These are phyloP conservation scores for Ceratocystis lukuohia DNA, from an alignment of 2,329 filamentous ascomycete species.

Conservation along the genomic window DNA sequence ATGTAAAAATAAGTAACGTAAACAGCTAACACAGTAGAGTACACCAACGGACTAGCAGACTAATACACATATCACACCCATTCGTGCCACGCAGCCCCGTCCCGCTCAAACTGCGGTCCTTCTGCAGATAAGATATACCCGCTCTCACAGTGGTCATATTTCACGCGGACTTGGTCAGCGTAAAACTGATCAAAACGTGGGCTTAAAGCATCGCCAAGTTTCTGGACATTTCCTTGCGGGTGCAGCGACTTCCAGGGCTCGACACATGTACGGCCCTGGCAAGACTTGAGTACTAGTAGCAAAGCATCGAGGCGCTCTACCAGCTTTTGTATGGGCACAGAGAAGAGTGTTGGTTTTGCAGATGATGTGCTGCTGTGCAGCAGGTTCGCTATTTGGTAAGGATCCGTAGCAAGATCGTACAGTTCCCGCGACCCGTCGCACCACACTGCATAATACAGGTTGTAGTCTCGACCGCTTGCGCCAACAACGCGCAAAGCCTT, in stretches of 20 bases:
- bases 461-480: constrained; percentile 30
- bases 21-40: background rate
- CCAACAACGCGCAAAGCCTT: constrained; percentile 36
- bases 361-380: constrained; percentile 18
- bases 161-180: constrained; percentile 33
- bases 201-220: constrained; percentile 37
- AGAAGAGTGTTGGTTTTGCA: constrained; percentile 23
- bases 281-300: constrained; percentile 47
- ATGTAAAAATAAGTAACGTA: background rate
- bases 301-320: constrained; percentile 43
- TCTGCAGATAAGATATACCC: constrained; percentile 44
- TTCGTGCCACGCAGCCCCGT: constrained; percentile 24
- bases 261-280: constrained; percentile 38
- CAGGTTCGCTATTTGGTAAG: constrained; percentile 31
- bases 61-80: constrained; percentile 21
- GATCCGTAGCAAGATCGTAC: constrained; percentile 42
- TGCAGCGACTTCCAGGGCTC: constrained; percentile 44
- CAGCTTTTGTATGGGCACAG: constrained; percentile 29
- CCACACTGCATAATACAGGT: constrained; percentile 44
- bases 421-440: constrained; percentile 37
- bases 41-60: background rate
- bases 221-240: constrained; percentile 37
- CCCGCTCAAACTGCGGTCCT: constrained; percentile 33
- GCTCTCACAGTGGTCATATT: constrained; percentile 38
- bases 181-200: constrained; percentile 40